Evolutionary conservation across 495 filamentous ascomycete genomes (phyloP).

Genomic region (Achaetomiella virescens): DNA sequence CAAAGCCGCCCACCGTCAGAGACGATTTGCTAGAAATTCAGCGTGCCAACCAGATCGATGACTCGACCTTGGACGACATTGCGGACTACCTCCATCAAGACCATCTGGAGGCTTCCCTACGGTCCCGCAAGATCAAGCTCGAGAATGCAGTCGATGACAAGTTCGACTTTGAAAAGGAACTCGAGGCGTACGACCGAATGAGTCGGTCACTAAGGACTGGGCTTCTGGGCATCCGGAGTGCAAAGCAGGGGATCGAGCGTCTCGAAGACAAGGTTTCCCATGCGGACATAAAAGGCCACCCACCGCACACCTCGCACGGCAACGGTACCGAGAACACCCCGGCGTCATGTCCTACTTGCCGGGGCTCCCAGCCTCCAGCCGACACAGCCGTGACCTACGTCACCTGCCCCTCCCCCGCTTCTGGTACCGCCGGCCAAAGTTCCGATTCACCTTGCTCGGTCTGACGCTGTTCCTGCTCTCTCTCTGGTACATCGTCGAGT

Average conservation of each 20-base stretch:
- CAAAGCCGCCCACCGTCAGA: slow-evolving; percentile 39
- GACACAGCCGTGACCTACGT: slow-evolving; percentile 24
- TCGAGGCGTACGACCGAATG: slow-evolving; percentile 52
- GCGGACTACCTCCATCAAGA: slow-evolving; percentile 34
- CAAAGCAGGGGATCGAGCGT: slow-evolving; percentile 58
- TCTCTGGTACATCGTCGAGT: slow-evolving; percentile 55
- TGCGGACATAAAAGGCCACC: slow-evolving; percentile 22
- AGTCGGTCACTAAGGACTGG: slow-evolving; percentile 54
- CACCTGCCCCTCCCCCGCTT: slow-evolving; percentile 53
- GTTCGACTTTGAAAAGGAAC: slow-evolving; percentile 39
- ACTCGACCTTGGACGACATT: slow-evolving; percentile 49
- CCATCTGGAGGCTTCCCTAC: background rate
- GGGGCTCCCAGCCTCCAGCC: background rate
- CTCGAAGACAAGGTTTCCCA: slow-evolving; percentile 56
- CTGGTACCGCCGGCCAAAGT: slow-evolving; percentile 41
- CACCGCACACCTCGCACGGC: slow-evolving; percentile 7
- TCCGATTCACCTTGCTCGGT: slow-evolving; percentile 54
- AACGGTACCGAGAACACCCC: background rate
- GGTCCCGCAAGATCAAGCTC: background rate
- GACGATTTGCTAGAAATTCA: slow-evolving; percentile 47
- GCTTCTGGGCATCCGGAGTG: slow-evolving; percentile 55
- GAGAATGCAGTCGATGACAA: slow-evolving; percentile 2
- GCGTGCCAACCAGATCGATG: slow-evolving; percentile 43
- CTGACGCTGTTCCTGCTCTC: slow-evolving; percentile 42
- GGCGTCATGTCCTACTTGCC: slow-evolving; percentile 12